Base-by-base conservation (phyloP, 2,329 filamentous ascomycete genomes). In the Ophiocordyceps sinensis region DNA sequence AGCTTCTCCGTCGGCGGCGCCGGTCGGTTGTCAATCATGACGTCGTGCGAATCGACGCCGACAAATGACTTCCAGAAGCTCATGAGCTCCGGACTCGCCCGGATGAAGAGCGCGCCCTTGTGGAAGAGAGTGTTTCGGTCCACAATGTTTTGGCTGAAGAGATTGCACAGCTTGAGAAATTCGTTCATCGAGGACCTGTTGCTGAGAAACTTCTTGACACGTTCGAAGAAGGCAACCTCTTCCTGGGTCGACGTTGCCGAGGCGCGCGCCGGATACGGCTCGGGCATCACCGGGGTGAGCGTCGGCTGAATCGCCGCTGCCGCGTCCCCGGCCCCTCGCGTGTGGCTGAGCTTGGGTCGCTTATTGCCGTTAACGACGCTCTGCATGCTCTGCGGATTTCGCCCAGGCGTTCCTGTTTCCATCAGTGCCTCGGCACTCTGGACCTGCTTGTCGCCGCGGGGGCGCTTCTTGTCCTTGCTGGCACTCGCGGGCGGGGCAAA, bases 91-190 rank as follows among this genome's bases (percentile, higher is more conserved):
- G 79, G 74, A 52, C 91, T 95, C 31, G 80, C 79, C 13, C 87
- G 85, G 44, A 98, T 87, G 56, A 94, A 98, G 5, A 77, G 74
- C 41, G 80, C 77, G 3, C 86, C 85, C 56, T 91, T 85, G 57
- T 86, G 80, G 23, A 91, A 77, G 13, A 98, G 68, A 2, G 86
- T 78, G 45, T 84, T 79, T 43, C 82, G 82, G 54, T 94, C 86
- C 46, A 98, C 93, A 39, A 98, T 73, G 50, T 93, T 88, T 52
- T 94, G 85, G 19, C 84, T 91, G 65, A 86, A 98, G 28, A 98
- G 71, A 51, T 96, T 98, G 67, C 89, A 91, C 7, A 98, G 76
- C 66, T 98, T 98, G 48, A 98, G 65, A 61, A 98, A 98, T 59
- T 98, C 91, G 52, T 85, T 88, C 73, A 94, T 93, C 3, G 82